Conservation (phyloP, 2,329 filamentous ascomycete species). For the Tolypocladium amazonense region DNA sequence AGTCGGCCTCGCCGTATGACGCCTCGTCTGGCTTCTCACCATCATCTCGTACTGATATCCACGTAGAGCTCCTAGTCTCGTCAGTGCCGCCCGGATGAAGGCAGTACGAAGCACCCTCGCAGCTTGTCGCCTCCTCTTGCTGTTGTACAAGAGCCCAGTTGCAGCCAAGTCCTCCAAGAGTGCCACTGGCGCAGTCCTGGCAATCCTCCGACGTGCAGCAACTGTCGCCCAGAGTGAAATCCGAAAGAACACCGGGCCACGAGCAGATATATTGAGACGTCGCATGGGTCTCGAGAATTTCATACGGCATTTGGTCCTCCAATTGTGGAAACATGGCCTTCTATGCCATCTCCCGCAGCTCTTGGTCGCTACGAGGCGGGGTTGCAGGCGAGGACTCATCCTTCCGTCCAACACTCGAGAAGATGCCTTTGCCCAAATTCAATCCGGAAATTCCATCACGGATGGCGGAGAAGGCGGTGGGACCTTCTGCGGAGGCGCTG, state of each 20-base stretch:
- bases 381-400: conserved; percentile 11
- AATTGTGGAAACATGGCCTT: conserved; percentile 25
- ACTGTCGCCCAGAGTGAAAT: background rate
- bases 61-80: no score
- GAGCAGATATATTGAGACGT: conserved; percentile 9
- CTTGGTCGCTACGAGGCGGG: conserved; percentile 23
- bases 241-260: background rate
- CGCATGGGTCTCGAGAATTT: conserved; percentile 18
- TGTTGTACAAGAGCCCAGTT: conserved; percentile 6
- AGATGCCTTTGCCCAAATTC: conserved; percentile 35
- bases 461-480: conserved; percentile 33
- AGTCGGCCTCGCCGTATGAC: background rate
- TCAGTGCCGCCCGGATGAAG: background rate
- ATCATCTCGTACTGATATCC: background rate
- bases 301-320: conserved; percentile 18
- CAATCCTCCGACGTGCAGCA: background rate
- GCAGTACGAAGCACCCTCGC: background rate
- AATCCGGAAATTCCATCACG: conserved; percentile 37
- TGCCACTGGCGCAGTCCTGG: background rate
- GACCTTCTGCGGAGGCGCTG: conserved; percentile 33
- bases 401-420: conserved; percentile 21
- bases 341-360: conserved; percentile 37
- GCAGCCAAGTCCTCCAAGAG: conserved; percentile 2
- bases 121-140: background rate
- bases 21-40: background rate